Conservation (phyloP, 1,284 basidiomycete genomes). For the Boletus holoroseus region DNA sequence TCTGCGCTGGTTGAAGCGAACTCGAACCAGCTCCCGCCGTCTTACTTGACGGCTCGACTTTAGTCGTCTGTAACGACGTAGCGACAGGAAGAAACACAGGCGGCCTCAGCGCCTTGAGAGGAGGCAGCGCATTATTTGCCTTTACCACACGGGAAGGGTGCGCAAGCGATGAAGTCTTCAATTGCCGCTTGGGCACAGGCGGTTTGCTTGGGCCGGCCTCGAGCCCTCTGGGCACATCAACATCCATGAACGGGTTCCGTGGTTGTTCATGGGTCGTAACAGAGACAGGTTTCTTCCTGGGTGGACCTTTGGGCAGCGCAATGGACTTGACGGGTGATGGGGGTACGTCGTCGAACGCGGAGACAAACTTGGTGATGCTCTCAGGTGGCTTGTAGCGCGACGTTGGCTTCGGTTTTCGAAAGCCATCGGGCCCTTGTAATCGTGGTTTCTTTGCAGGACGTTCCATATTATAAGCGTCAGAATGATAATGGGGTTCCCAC, state of each 20-base stretch:
- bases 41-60: constrained; percentile 1
- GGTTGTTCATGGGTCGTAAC: constrained; percentile 9
- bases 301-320: not conserved
- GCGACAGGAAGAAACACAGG: constrained; percentile 11
- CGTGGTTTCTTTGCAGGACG: constrained; percentile 26
- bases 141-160: constrained; percentile 4
- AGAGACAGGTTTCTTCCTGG: constrained; percentile 8
- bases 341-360: constrained; percentile 21
- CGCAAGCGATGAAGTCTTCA: constrained; percentile 5
- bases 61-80: not conserved
- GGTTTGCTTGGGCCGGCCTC: constrained; percentile 19
- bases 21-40: not conserved
- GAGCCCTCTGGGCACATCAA: constrained; percentile 1
- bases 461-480: constrained; percentile 18
- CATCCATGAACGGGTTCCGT: constrained; percentile 24
- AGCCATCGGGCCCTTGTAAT: constrained; percentile 30
- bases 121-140: not conserved
- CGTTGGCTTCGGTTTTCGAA: constrained; percentile 23
- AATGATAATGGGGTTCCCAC: too few species aligned
- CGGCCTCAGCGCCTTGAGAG: constrained; percentile 18
- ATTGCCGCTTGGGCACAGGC: constrained; percentile 1
- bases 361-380: constrained; percentile 30
- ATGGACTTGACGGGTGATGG: constrained; percentile 1
- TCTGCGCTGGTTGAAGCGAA: constrained; percentile 4
- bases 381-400: constrained; percentile 29